phyloP scores from a whole-genome alignment of 345 rosid genomes.

The Ceriops tagal region DNA sequence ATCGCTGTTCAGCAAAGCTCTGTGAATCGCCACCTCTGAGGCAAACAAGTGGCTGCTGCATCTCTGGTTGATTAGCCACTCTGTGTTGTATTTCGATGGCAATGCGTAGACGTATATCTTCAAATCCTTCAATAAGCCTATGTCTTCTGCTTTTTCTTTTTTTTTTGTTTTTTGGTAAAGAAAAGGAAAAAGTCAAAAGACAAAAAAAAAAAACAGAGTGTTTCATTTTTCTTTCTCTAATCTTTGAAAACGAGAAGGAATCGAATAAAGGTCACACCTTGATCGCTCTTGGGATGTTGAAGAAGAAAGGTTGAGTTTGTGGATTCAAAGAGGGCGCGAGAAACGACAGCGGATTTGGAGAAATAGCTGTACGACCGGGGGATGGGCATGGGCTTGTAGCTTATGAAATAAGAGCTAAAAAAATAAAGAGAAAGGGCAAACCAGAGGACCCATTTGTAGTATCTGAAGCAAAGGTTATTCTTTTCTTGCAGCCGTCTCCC shows the following conservation, averaged over 20 bases:
- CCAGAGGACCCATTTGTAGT: constrained; percentile 88
- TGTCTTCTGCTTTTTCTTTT: too few relatives aligned
- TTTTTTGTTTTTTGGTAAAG: too few relatives aligned
- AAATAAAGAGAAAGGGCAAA: constrained; percentile 66
- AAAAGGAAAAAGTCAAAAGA: neutral
- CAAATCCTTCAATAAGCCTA: constrained; percentile 54
- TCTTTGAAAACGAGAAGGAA: too few relatives aligned
- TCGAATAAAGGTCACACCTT: constrained; percentile 28
- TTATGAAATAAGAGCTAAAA: constrained; percentile 59
- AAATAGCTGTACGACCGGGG: constrained; percentile 39
- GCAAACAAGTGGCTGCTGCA: constrained; percentile 89
- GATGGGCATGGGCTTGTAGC: constrained; percentile 47
- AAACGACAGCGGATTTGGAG: constrained; percentile 44
- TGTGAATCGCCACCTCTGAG: constrained; percentile 89
- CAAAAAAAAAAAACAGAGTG: neutral
- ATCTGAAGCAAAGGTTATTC: constrained; percentile 43
- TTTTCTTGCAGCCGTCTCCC: constrained; percentile 38
- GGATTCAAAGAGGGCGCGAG: constrained; percentile 72
- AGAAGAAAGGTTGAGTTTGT: constrained; percentile 30
- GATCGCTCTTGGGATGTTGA: constrained; percentile 24
- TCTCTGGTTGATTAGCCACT: constrained; percentile 76
- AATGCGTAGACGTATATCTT: constrained; percentile 73
- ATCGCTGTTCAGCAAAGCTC: constrained; percentile 47
- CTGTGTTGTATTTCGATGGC: constrained; percentile 67
- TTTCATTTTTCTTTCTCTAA: too few relatives aligned